Evolutionary conservation across 768 basidiomycete genomes (phyloP).

Genomic region (Hygrophorus russula): DNA sequence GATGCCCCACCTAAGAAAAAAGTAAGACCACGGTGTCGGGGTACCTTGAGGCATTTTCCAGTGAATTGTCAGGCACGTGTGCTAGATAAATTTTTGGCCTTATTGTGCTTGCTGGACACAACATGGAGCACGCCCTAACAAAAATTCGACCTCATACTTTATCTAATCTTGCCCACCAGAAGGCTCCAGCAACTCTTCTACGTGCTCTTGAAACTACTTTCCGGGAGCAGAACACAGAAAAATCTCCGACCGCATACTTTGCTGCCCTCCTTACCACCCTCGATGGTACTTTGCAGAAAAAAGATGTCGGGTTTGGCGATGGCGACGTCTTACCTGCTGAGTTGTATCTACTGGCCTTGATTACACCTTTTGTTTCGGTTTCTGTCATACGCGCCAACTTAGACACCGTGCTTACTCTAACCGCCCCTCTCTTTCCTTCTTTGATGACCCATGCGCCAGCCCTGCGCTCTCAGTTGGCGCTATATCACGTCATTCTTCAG

Average conservation of each 20-base stretch:
- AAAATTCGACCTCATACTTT: constrained; percentile 84
- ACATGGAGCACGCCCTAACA: constrained; percentile 56
- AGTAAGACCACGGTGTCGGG: constrained; percentile 51
- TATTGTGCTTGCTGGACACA: neutral
- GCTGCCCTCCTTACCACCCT: constrained; percentile 82
- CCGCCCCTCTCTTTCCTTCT: constrained; percentile 69
- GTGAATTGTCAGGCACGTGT: too few species aligned
- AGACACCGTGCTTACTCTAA: constrained; percentile 56
- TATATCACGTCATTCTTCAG: constrained; percentile 60
- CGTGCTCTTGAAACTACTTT: constrained; percentile 76
- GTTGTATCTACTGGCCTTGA: constrained; percentile 72
- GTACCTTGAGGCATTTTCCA: constrained; percentile 27
- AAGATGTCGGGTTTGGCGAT: constrained; percentile 38
- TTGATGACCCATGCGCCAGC: constrained; percentile 60
- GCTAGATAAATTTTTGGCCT: neutral
- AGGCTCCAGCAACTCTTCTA: constrained; percentile 78
- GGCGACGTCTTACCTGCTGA: constrained; percentile 75
- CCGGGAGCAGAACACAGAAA: constrained; percentile 54
- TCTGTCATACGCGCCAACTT: constrained; percentile 75
- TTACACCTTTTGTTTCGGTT: constrained; percentile 67
- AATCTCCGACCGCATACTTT: constrained; percentile 85
- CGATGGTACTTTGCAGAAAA: constrained; percentile 62
- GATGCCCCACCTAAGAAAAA: constrained; percentile 44
- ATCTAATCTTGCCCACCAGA: constrained; percentile 79
- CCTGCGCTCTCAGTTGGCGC: constrained; percentile 73